A percentile compares a stretch with the other conserved stretches of the same genome.
Evolutionary conservation across 495 filamentous ascomycete species (phyloP).

Genomic region (Penicillium daleae): DNA sequence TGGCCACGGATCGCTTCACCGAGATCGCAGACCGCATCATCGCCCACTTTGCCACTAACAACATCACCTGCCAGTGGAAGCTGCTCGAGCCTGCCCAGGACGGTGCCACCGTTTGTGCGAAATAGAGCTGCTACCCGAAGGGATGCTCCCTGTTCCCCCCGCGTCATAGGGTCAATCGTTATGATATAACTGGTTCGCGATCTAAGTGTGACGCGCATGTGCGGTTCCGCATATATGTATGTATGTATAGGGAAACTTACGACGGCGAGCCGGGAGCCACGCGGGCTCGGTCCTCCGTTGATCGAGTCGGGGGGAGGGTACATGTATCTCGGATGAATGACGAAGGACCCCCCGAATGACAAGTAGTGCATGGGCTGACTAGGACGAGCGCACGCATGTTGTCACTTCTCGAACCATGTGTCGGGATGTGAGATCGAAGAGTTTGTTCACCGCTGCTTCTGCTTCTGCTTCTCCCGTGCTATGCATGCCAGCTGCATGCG

Average conservation of each 20-base stretch:
- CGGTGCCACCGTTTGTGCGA: conserved; percentile 65
- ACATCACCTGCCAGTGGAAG: conserved; percentile 83
- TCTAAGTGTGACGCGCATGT: neutral
- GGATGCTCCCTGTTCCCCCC: conserved; percentile 6
- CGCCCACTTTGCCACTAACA: conserved; percentile 62
- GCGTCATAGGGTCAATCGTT: neutral
- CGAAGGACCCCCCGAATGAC: neutral
- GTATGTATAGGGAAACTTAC: neutral
- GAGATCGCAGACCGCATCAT: conserved; percentile 81
- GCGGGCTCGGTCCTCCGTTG: neutral
- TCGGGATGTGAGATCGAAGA: conserved; percentile 5
- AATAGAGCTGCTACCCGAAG: conserved; percentile 25
- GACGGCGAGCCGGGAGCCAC: neutral
- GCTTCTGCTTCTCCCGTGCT: conserved; percentile 21
- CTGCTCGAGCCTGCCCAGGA: conserved; percentile 84
- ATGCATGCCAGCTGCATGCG: conserved; percentile 18
- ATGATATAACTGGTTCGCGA: neutral
- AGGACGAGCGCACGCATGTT: neutral
- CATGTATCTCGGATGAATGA: neutral
- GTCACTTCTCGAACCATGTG: conserved; percentile 4
- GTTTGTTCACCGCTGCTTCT: conserved; percentile 27
- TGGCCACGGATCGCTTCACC: conserved; percentile 86
- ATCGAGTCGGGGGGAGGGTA: neutral
- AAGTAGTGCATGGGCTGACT: neutral
- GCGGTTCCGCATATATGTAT: neutral